phyloP scores from a whole-genome alignment of 345 rosid genomes.

The Brassica incana region DNA sequence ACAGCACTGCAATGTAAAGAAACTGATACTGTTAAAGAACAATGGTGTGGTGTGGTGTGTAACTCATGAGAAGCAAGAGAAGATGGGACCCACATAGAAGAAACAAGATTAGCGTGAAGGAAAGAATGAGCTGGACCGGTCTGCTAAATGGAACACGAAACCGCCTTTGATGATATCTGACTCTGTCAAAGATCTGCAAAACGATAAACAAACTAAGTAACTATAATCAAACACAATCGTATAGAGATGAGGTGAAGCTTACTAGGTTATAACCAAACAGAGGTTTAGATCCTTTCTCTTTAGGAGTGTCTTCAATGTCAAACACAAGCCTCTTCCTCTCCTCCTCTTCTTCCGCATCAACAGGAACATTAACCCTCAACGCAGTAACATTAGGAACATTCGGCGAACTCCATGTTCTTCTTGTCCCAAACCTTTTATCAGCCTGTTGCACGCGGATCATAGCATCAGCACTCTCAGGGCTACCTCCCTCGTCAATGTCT shows the following conservation, averaged over 20 bases:
- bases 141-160: conserved; percentile 48
- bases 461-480: conserved; percentile 31
- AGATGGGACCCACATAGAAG: conserved; percentile 58
- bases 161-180: conserved; percentile 51
- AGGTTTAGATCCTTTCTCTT: conserved; percentile 62
- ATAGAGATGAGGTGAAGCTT: neutral
- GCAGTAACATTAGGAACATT: conserved; percentile 46
- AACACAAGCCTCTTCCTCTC: conserved; percentile 27
- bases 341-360: conserved; percentile 34
- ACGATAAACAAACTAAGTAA: conserved; percentile 21
- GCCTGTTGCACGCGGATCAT: neutral
- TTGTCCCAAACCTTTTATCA: conserved; percentile 32
- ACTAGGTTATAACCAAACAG: conserved; percentile 64
- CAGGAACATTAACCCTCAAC: conserved; percentile 48
- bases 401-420: conserved; percentile 73
- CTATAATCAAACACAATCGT: neutral
- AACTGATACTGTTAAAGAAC: conserved; percentile 5
- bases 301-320: conserved; percentile 59
- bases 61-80: conserved; percentile 9
- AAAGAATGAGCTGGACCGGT: conserved; percentile 65
- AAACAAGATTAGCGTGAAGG: conserved; percentile 63
- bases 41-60: neutral
- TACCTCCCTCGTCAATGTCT: conserved; percentile 38
- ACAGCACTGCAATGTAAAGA: conserved; percentile 51
- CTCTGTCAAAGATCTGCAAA: conserved; percentile 50